Evolutionary conservation across 768 basidiomycete genomes (phyloP).

Genomic region (Tulasnella sp.): DNA sequence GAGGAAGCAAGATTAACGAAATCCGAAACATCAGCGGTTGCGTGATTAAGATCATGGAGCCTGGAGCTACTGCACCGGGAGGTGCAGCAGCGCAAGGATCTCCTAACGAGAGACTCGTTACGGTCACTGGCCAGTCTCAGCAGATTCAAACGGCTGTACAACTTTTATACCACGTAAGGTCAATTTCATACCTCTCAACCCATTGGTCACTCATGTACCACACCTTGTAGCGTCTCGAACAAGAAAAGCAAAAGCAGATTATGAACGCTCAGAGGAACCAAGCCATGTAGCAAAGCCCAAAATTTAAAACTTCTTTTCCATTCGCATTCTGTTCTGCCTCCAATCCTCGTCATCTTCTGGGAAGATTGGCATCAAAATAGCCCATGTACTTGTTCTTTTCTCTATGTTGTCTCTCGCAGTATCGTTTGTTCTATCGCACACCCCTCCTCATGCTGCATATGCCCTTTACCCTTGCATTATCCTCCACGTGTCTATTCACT

Average conservation of each 20-base stretch:
- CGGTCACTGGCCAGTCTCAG: constrained; percentile 87
- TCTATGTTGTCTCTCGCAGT: too few species aligned
- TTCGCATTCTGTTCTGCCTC: too few species aligned
- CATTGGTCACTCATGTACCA: not conserved
- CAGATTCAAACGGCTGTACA: constrained; percentile 97
- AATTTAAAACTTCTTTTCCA: too few species aligned
- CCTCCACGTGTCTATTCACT: too few species aligned
- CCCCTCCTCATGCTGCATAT: too few species aligned
- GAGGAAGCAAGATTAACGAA: constrained; percentile 97
- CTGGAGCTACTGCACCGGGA: constrained; percentile 63
- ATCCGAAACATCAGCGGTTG: constrained; percentile 91
- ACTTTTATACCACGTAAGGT: constrained; percentile 35
- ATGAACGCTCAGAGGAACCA: constrained; percentile 2
- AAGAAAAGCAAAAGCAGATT: constrained; percentile 82
- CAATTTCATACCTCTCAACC: not conserved
- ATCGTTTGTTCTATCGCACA: too few species aligned
- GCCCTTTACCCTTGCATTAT: too few species aligned
- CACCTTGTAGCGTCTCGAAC: constrained; percentile 57
- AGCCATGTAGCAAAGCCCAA: too few species aligned
- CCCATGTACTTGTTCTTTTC: too few species aligned
- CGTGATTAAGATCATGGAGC: constrained; percentile 98
- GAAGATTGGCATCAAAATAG: too few species aligned
- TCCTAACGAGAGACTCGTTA: constrained; percentile 76
- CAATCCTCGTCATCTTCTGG: too few species aligned
- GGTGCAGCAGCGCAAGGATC: constrained; percentile 47